Evolutionary conservation across 164 flowering plant species (phyloP), one percentile per base, ranked within the genome.

Genomic region (Aristolochia contorta): DNA sequence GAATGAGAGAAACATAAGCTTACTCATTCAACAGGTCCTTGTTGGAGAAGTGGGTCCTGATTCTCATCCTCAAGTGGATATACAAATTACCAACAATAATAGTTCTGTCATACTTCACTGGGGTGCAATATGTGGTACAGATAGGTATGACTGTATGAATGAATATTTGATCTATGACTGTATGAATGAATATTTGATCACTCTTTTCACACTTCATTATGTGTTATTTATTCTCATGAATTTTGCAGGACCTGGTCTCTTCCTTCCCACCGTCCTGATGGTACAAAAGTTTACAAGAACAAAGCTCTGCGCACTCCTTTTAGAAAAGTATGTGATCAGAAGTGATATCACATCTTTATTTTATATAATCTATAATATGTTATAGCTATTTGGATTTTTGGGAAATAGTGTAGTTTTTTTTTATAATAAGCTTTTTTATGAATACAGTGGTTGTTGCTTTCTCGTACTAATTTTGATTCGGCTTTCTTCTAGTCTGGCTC

Each of bases 281-380:
- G 94, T 68, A 85, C 96, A 16, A 72, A 67, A 72, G 68, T 72
- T 27, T 79, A 85, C 71, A 86, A 88, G 72, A 79, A 93, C 69
- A 74, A 65, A 72, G 99, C 99, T 65, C 85, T 90, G 33, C 82
- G 92, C 78, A 84, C 85, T 70, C 96, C 95, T 37, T 88, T 90
- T 60, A 55, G 62, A 21, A 86, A 78, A 66, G 99, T 88, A 75
- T 70, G 82, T 64, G 52, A 47, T n/a, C 12, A 46, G 22, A 22
- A 16, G 51, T 3, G 37, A 23, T 58, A 27, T 57, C 43, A 37
- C 13, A 19, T 30, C 27, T 33, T 58, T 2, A 22, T 27, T 16
- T 1, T 30, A 22, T 16, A n/a, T 18, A 32, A 14, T 15, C 47
- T 57, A 24, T 57, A 6, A 2, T 57, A 4, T 41, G 4, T 19